Percentiles rank a stretch among this genome's conserved stretches.
Conservation (phyloP, 2,329 filamentous ascomycete genomes). For the Ascochyta koolunga region DNA sequence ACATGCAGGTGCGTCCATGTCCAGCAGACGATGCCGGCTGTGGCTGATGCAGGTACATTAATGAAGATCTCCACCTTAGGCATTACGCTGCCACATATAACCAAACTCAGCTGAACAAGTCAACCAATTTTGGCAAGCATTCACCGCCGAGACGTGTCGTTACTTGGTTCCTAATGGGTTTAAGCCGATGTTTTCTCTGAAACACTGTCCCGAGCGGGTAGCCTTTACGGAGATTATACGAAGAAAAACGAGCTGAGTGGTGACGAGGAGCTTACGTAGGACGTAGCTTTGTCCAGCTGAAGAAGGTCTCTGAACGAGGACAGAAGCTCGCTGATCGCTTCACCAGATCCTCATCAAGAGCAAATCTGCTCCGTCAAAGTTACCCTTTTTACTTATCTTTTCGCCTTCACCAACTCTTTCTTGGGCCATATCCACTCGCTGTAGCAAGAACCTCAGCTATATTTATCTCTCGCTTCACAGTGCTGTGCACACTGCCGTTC, state of each 20-base stretch:
- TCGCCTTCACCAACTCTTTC: background rate
- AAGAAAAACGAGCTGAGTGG: background rate
- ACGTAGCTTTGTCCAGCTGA: background rate
- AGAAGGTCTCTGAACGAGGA: background rate
- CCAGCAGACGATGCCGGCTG: background rate
- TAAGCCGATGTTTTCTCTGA: background rate
- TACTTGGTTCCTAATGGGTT: background rate
- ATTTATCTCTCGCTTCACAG: conserved; percentile 7
- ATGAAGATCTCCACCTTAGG: background rate
- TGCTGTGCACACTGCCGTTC: conserved; percentile 21
- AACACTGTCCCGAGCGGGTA: background rate
- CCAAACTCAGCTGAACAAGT: background rate
- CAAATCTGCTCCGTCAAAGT: background rate
- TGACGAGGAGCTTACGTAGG: conserved; percentile 20
- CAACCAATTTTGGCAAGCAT: background rate
- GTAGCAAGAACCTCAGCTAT: background rate
- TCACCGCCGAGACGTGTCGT: background rate
- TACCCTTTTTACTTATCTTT: background rate
- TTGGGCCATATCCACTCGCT: background rate
- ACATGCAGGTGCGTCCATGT: background rate
- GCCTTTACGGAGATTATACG: background rate
- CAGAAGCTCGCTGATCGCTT: conserved; percentile 3
- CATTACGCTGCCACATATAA: conserved; percentile 1
- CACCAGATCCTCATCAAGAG: background rate
- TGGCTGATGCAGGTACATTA: conserved; percentile 7